These are phyloP conservation scores for Grifola frondosa DNA, from an alignment of 1,284 basidiomycete genomes.

Conservation along the genomic window DNA sequence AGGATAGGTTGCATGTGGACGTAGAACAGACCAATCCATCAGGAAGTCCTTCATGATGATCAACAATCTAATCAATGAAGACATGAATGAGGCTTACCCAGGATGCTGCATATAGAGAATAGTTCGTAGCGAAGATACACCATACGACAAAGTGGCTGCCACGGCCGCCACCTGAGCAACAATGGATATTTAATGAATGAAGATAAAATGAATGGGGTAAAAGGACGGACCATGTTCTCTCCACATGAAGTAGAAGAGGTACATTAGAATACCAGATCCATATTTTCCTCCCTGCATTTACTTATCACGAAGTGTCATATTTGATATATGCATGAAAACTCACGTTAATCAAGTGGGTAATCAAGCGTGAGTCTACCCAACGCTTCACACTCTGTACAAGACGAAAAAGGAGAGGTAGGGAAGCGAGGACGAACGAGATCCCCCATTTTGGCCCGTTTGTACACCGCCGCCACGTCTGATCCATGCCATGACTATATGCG, in stretches of 20 bases:
- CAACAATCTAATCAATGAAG: not conserved
- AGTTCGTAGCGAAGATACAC: constrained; percentile 61
- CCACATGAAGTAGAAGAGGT: constrained; percentile 75
- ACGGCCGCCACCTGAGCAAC: constrained; percentile 32
- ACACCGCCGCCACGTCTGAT: constrained; percentile 45
- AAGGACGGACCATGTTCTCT: constrained; percentile 53
- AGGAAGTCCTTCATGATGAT: constrained; percentile 55
- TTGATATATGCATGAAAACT: not conserved
- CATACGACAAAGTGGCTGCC: constrained; percentile 61
- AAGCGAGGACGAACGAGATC: constrained; percentile 53
- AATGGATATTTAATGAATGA: no score
- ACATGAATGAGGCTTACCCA: constrained; percentile 62
- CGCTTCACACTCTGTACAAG: constrained; percentile 86
- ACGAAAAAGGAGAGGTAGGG: constrained; percentile 71
- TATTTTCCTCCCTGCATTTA: constrained; percentile 78
- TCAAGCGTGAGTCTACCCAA: constrained; percentile 73
- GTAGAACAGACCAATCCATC: constrained; percentile 85
- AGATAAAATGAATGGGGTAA: not conserved
- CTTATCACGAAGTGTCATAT: not conserved
- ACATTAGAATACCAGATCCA: constrained; percentile 59
- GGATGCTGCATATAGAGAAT: constrained; percentile 68
- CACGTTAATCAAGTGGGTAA: constrained; percentile 81
- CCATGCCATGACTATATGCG: constrained; percentile 60
- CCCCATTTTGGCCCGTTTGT: constrained; percentile 52
- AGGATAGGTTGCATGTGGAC: constrained; percentile 54